Conservation (phyloP, 1,139 yeast species). For the Saccharomycopsis hybrid region DNA sequence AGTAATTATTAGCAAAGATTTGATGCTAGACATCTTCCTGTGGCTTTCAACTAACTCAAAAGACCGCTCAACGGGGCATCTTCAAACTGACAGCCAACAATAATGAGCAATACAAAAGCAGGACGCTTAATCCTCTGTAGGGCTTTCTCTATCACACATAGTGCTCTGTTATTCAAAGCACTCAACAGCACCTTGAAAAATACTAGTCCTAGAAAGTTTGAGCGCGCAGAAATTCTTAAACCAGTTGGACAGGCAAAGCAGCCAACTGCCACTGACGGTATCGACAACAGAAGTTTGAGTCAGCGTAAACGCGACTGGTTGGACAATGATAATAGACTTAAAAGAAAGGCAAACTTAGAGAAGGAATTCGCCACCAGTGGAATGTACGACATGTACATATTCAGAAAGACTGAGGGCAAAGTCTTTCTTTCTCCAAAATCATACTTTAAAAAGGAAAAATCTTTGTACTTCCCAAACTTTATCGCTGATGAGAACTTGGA, state of each 20-base stretch:
- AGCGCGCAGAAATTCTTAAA: slow-evolving; percentile 28
- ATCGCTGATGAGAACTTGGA: slow-evolving; percentile 46
- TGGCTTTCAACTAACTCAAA: too few species aligned
- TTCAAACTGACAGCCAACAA: too few species aligned
- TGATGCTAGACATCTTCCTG: too few species aligned
- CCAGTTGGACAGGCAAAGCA: slow-evolving; percentile 40
- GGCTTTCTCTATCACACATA: slow-evolving; percentile 4
- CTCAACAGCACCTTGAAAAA: slow-evolving; percentile 16
- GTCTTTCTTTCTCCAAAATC: slow-evolving; percentile 75
- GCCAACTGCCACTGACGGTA: slow-evolving; percentile 34
- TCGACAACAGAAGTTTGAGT: slow-evolving; percentile 31
- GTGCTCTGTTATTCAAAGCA: slow-evolving; percentile 3
- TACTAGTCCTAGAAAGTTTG: slow-evolving; percentile 17
- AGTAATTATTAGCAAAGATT: too few species aligned
- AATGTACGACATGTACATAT: slow-evolving; percentile 75
- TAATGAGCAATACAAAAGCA: too few species aligned
- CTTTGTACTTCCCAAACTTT: slow-evolving; percentile 83
- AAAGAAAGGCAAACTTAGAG: slow-evolving; percentile 55
- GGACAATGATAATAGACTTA: slow-evolving; percentile 44
- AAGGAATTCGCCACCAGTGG: slow-evolving; percentile 83
- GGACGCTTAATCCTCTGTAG: too few species aligned
- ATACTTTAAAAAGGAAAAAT: slow-evolving; percentile 65
- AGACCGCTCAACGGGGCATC: too few species aligned
- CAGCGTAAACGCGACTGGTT: slow-evolving; percentile 39
- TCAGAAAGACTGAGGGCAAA: slow-evolving; percentile 76